These are phyloP conservation scores for Poa annua DNA, from an alignment of 176 grass and related monocot genomes.

Conservation along the genomic window DNA sequence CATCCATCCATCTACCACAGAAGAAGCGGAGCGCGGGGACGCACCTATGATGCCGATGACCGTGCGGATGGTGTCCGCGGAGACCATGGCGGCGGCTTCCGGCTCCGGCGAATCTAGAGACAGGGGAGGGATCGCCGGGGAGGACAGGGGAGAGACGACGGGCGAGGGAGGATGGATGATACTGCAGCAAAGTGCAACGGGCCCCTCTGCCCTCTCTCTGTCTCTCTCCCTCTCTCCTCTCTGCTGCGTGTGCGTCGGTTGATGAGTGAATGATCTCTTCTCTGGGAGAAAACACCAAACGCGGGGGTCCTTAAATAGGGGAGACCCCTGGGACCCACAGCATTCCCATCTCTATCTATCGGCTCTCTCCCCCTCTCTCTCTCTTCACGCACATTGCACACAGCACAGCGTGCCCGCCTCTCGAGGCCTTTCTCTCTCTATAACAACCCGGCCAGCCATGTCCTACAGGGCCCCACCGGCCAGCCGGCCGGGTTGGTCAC, in stretches of 20 bases:
- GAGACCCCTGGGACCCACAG: background rate
- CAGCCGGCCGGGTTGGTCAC: background rate
- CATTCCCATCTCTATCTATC: background rate
- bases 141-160: background rate
- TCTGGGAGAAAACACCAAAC: background rate
- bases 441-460: background rate
- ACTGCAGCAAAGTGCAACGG: background rate
- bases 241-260: background rate
- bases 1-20: background rate
- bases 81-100: constrained; percentile 54
- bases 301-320: constrained; percentile 35
- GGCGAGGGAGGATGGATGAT: background rate
- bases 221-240: background rate
- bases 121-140: background rate
- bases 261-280: constrained; percentile 25
- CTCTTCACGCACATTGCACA: background rate
- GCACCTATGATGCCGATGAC: constrained; percentile 75
- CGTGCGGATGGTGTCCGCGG: constrained; percentile 66
- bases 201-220: background rate
- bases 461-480: background rate
- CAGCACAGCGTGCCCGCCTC: background rate
- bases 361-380: no score
- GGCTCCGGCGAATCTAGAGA: background rate
- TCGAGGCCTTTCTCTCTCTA: background rate
- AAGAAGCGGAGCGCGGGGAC: background rate